Percentiles rank a stretch among this genome's conserved stretches.
phyloP scores from a whole-genome alignment of 345 rosid species.

The Hibiscus tridactylites region DNA sequence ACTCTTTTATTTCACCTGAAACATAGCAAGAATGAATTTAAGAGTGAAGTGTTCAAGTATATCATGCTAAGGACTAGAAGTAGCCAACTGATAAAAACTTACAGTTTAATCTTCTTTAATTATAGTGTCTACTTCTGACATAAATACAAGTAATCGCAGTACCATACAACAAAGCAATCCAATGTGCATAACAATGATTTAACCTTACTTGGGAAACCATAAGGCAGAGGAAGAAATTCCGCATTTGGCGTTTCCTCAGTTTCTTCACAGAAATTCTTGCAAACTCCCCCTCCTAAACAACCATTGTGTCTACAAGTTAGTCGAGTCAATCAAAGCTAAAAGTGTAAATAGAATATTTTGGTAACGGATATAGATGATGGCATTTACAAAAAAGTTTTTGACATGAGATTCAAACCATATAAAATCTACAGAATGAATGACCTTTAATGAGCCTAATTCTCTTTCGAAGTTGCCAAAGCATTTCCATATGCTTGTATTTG shows the following conservation, averaged over 20 bases:
- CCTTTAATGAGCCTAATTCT: not conserved
- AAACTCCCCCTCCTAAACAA: conserved; percentile 75
- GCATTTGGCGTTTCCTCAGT: conserved; percentile 85
- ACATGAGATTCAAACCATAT: not conserved
- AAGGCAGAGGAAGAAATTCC: conserved; percentile 81
- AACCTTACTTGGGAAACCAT: conserved; percentile 87
- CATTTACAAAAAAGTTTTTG: not conserved
- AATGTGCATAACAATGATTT: not conserved
- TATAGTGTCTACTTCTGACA: not conserved
- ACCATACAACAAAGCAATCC: not conserved
- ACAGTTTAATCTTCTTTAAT: not conserved
- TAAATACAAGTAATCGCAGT: not conserved
- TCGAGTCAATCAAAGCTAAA: not conserved
- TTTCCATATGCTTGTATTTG: not conserved
- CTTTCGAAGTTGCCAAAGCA: not conserved
- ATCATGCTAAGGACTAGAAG: not conserved
- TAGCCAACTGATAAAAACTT: not conserved
- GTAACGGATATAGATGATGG: not conserved
- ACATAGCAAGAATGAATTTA: not conserved
- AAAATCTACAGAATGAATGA: not conserved
- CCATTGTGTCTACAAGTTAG: conserved; percentile 7
- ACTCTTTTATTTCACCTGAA: not conserved
- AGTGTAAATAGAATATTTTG: not conserved
- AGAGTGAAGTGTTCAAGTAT: not conserved
- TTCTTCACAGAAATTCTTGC: conserved; percentile 72